phyloP scores from a whole-genome alignment of 352 stramenopile species.

The Phytophthora tentaculata region DNA sequence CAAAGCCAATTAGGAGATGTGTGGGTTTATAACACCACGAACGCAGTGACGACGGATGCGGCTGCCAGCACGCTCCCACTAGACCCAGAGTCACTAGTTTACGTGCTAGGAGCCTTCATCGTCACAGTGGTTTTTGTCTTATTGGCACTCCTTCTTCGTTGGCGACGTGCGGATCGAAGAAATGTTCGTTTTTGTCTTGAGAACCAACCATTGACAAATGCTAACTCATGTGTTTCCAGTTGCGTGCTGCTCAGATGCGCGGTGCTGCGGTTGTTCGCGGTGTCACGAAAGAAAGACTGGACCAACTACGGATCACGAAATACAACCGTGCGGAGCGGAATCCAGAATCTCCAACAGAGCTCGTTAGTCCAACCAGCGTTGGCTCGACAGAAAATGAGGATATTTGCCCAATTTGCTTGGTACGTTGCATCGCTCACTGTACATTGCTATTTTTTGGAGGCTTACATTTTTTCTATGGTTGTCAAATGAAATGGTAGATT shows the following conservation, averaged over 20 bases:
- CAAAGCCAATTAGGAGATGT: conserved; percentile 71
- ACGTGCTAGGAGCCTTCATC: conserved; percentile 74
- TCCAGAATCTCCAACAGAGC: conserved; percentile 21
- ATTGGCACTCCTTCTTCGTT: conserved; percentile 65
- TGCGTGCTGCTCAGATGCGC: conserved; percentile 57
- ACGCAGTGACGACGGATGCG: conserved; percentile 29
- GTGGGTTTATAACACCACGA: conserved; percentile 73
- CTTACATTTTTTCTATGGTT: conserved; percentile 5
- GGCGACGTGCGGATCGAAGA: conserved; percentile 62
- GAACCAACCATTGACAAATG: not conserved
- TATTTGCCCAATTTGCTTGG: conserved; percentile 76
- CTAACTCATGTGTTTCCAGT: conserved; percentile 25
- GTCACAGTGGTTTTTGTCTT: conserved; percentile 65
- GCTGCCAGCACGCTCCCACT: conserved; percentile 42
- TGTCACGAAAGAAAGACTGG: conserved; percentile 65
- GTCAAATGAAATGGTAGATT: conserved; percentile 63
- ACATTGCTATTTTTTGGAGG: not conserved
- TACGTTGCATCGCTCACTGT: conserved; percentile 24
- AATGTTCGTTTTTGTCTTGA: conserved; percentile 45
- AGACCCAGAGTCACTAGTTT: conserved; percentile 73
- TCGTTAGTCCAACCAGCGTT: not conserved
- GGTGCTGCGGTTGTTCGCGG: conserved; percentile 51
- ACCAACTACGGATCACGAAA: conserved; percentile 69
- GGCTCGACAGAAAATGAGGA: conserved; percentile 50
- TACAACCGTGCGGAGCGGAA: conserved; percentile 51